These are phyloP conservation scores for Martiniozyma abietophila DNA, from an alignment of 805 yeast species.

Conservation along the genomic window DNA sequence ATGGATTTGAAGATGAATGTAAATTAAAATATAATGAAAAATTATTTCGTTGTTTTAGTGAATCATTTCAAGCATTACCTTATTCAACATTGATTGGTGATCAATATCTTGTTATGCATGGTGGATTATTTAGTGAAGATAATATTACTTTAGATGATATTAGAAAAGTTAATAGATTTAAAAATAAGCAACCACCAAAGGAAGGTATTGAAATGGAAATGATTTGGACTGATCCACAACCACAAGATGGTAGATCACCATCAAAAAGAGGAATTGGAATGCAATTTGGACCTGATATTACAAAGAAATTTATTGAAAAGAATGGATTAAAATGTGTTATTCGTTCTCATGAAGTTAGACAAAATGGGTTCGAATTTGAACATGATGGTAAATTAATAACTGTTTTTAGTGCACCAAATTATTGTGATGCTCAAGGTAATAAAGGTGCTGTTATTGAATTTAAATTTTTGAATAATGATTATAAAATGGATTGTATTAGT, in stretches of 20 bases:
- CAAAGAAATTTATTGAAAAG: conserved; percentile 61
- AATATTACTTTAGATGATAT: conserved; percentile 65
- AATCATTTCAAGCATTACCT: conserved; percentile 79
- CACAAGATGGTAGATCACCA: conserved; percentile 65
- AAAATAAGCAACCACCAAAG: conserved; percentile 69
- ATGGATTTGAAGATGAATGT: conserved; percentile 95
- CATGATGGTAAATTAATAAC: conserved; percentile 83
- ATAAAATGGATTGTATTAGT: conserved; percentile 31
- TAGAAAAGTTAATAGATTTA: conserved; percentile 59
- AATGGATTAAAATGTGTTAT: conserved; percentile 73
- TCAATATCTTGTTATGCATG: conserved; percentile 85
- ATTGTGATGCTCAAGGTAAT: conserved; percentile 89
- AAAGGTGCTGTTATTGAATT: conserved; percentile 83
- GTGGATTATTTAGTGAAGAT: conserved; percentile 84
- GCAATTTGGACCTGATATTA: conserved; percentile 95
- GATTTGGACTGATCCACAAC: conserved; percentile 96
- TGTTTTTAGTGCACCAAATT: conserved; percentile 97
- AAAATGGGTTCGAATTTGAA: conserved; percentile 82
- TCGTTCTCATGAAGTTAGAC: conserved; percentile 92
- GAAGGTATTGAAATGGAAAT: conserved; percentile 94
- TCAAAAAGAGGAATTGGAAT: conserved; percentile 93
- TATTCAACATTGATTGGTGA: conserved; percentile 73
- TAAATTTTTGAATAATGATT: conserved; percentile 36
- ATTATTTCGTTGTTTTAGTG: conserved; percentile 73
- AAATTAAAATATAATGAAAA: conserved; percentile 79